Evolutionary conservation across 352 stramenopile genomes (phyloP), one percentile per base, ranked within the genome.

Genomic region (Pythium phragmiticola): DNA sequence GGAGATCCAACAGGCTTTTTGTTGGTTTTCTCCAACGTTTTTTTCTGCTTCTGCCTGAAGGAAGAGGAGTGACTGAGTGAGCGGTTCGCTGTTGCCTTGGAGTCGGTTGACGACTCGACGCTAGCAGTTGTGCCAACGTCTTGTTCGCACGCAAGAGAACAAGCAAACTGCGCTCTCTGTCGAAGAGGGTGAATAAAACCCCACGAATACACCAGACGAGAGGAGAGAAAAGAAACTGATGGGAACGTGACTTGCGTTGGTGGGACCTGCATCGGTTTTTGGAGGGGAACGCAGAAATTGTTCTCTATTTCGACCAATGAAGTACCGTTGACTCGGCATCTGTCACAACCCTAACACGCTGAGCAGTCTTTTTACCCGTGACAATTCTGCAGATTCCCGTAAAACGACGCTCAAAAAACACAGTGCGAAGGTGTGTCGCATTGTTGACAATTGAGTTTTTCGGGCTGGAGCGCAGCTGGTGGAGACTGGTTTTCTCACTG

Each of bases 301-400:
- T 26, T 7, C 47, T 63, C 57, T 63, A 63, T 63, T 63, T 57
- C 37, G 36, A 41, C 57, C 57, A 63, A 63, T 63, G 45, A 56
- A 4, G 50, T 7, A 4, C 13, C 43, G 12, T 48, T n/a, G 8
- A 26, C 28, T 16, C 21, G 43, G 17, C 14, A n/a, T 63, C 43
- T 63, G 56, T 63, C 56, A 55, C 56, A 63, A 55, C 51, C 26
- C 43, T 17, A 50, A 1, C 7, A 28, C 8, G 37, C 39, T 48
- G 37, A 49, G 50, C 53, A 59, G 45, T 59, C 53, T 62, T 62
- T 54, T 26, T 17, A 54, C 48, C 4, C 48, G n/a, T 54, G 48
- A 7, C 7, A 13, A 50, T 50, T 23, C 17, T 9, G 4, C 14
- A 50, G 4, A 50, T 50, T 50, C 21, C 16, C 43, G 28, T 8